A percentile compares a stretch with the other conserved stretches of the same genome.
Evolutionary conservation across 75 land plant genomes (phyloP).

Genomic region (Pinus taeda): DNA sequence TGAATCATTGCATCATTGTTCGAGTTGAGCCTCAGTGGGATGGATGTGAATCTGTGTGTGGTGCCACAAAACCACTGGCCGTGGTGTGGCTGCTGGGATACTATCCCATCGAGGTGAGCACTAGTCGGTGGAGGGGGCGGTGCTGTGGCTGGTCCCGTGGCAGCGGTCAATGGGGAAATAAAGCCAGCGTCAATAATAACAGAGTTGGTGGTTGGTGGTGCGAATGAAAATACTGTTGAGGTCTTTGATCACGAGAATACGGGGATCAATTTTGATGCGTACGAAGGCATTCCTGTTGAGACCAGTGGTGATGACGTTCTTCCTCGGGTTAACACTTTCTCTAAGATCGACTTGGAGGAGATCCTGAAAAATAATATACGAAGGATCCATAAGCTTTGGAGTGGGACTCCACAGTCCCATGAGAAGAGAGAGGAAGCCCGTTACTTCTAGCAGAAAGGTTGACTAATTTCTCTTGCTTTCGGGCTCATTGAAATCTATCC

Average conservation of each 20-base stretch:
- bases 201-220: conserved; percentile 38
- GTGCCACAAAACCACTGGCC: no score
- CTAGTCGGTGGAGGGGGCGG: conserved; percentile 15
- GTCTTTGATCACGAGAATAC: conserved; percentile 32
- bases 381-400: no score
- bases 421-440: no score
- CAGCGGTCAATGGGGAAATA: conserved; percentile 28
- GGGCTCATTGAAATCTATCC: no score
- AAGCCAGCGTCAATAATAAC: conserved; percentile 4
- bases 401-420: no score
- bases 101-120: conserved; percentile 13
- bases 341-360: conserved; percentile 63
- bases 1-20: no score
- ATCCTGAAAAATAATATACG: conserved; percentile 55
- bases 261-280: conserved; percentile 79
- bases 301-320: conserved; percentile 66
- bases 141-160: conserved; percentile 9
- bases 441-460: no score
- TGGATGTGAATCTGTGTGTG: no score
- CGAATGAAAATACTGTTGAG: conserved; percentile 13
- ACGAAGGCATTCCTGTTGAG: conserved; percentile 87
- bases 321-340: conserved; percentile 57
- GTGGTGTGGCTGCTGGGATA: no score
- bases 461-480: no score
- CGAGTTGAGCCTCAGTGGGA: no score